These are phyloP conservation scores for Leccinellum luteum DNA, from an alignment of 768 basidiomycete species.

Conservation along the genomic window DNA sequence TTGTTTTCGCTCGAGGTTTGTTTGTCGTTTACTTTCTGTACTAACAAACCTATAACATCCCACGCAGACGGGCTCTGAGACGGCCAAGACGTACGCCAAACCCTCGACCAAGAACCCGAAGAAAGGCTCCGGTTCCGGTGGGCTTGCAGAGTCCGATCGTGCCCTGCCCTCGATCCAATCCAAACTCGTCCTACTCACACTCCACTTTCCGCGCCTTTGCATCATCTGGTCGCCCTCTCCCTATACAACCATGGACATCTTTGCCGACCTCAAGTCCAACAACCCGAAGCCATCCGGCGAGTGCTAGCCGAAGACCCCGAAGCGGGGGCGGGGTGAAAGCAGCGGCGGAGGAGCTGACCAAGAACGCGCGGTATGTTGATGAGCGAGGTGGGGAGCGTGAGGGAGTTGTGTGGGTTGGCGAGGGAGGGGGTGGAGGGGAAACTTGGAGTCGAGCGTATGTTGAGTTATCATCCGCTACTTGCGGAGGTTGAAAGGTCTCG, in stretches of 20 bases:
- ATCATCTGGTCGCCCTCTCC: constrained; percentile 99
- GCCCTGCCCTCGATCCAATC: constrained; percentile 69
- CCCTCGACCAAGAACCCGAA: constrained; percentile 54
- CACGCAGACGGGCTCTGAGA: constrained; percentile 55
- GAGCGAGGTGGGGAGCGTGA: constrained; percentile 73
- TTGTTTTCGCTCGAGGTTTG: constrained; percentile 85
- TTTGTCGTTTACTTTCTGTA: neutral
- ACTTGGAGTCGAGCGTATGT: constrained; percentile 77
- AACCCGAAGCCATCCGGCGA: constrained; percentile 75
- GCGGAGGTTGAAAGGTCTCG: too few species aligned
- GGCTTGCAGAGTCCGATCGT: constrained; percentile 27
- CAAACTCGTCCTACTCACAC: constrained; percentile 87
- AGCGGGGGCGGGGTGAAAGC: constrained; percentile 63
- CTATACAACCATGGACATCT: constrained; percentile 87
- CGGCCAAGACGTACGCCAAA: constrained; percentile 63
- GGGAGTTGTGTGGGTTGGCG: constrained; percentile 67
- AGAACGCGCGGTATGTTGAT: constrained; percentile 86
- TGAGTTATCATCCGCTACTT: too few species aligned
- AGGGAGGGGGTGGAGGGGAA: constrained; percentile 65
- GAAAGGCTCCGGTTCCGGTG: constrained; percentile 27
- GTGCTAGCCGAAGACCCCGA: constrained; percentile 74
- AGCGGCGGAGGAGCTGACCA: constrained; percentile 80
- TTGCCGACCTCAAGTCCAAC: constrained; percentile 84
- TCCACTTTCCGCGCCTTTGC: constrained; percentile 87
- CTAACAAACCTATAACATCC: neutral